Base-by-base conservation (phyloP, 495 filamentous ascomycete species). In the Aspergillus mulundensis region DNA sequence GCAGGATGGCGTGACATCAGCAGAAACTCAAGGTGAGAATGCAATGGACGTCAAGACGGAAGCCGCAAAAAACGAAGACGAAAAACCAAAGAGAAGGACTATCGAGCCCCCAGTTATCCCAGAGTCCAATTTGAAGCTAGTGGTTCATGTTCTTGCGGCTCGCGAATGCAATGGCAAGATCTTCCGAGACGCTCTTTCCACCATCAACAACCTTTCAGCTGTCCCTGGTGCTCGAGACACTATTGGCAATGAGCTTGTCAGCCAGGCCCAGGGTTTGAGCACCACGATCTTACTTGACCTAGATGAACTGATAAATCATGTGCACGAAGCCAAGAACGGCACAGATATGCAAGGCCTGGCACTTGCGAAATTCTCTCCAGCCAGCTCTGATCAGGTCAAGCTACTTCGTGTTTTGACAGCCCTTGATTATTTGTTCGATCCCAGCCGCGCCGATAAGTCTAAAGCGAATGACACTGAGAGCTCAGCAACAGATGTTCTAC, bases 151-250 rank as follows among this genome's bases (percentile, higher is more conserved):
- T 57, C 86, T 99, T 58, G 88, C 93, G 12, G 92, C 94, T 50
- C 88, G 91, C 25, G 94, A 99, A 68, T 99, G 94, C 73, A 94
- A 87, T 62, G 91, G 89, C 46, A 96, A 95, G 75, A 97, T 92
- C 2, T 97, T 97, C 80, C 86, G 90, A 62, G 93, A 97, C 64
- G 97, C 95, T 0, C 81, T 97, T 43, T 92, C 95, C 16, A 93
- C 94, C 8, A 97, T 99, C 77, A 96, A 95, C 73, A 96, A 97
- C 64, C 84, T 99, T 30, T 96, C 94, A 34, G 85, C 87, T 43
- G 90, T 99, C 56, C 91, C 92, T 20, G 90, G 87, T 23, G 92
- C 95, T 15, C 91, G 92, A 63, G 85, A 88, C 58, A 78, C 94
- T 8, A 97, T 99, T 69, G 93, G 93, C 24, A 83, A 86, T 47